Evolutionary conservation across 352 stramenopile species (phyloP), one percentile per base, ranked within the genome.

Genomic region (Globisporangium paroecandrum): DNA sequence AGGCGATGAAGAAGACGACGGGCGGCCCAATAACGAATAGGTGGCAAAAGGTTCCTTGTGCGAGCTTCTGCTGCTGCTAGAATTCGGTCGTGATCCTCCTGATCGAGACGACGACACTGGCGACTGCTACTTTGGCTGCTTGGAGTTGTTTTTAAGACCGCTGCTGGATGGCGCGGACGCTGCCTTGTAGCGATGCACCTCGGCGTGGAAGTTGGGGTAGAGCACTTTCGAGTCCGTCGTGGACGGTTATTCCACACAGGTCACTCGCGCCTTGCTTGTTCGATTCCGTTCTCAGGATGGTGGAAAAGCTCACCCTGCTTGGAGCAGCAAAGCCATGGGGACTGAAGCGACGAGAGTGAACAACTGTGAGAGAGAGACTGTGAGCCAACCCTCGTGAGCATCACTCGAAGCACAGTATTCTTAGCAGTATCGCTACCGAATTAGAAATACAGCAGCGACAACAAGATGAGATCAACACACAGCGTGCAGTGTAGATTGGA

Each of bases 151-250:
- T 34, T 69, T 58, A 57, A 78, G 29, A 4, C 27, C 69, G 22
- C 47, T 75, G 25, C 58, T 75, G 51, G 71, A 62, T 36, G 66
- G 59, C n/a, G 38, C 49, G 8, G 65, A 62, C 22, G 51, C 32
- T 8, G 69, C 69, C 5, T 80, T 75, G 32, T 87, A 77, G 15
- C 77, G 80, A 38, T 80, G 69, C 29, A 75, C 62, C 68, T 91
- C 83, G 1, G 75, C 78, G 41, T 88, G 74, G 41, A 88, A 81
- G 62, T 90, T 83, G 5, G 83, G 83, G 41, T 90, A 91, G 29
- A 90, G 75, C 20, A 36, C 22, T 53, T 69, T 70, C 12, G 64
- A 43, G 64, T 74, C 64, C 62, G 68, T 65, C 20, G 41, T 38
- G 34, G 29, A 20, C 53, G 29, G 57, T 4, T 27, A 20, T 24